Conservation (phyloP, 192 early-diverging fungal genomes). For the Kickxella alabastrina region DNA sequence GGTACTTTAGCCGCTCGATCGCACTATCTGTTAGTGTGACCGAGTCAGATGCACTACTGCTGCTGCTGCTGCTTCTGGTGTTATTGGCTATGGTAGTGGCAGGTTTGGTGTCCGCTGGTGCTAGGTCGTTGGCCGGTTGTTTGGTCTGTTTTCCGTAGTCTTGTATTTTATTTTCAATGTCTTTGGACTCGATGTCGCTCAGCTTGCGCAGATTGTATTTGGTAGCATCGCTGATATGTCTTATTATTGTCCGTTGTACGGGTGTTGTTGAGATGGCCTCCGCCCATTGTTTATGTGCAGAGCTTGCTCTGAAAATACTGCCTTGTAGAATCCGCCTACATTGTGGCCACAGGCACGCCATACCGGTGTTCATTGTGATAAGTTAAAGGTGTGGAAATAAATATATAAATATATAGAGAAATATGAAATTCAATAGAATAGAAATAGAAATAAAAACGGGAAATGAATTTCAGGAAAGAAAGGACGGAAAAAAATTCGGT, state of each 20-base stretch:
- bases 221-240: neutral
- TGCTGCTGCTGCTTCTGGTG: neutral
- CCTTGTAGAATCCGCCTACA: neutral
- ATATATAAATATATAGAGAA: too few relatives aligned
- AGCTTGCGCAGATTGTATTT: constrained; percentile 41
- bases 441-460: too few relatives aligned
- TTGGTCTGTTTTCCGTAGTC: constrained; percentile 20
- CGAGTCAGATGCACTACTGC: constrained; percentile 4
- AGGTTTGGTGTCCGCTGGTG: neutral
- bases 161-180: constrained; percentile 19
- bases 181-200: constrained; percentile 12
- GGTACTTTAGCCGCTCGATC: constrained; percentile 30
- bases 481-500: too few relatives aligned
- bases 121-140: too few relatives aligned
- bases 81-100: constrained; percentile 3
- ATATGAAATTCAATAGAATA: too few relatives aligned
- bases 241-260: neutral
- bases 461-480: too few relatives aligned
- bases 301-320: neutral
- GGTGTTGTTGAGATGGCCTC: neutral
- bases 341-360: neutral
- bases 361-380: neutral
- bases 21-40: constrained; percentile 42
- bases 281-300: neutral
- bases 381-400: neutral